Base-by-base conservation (phyloP, 2,329 filamentous ascomycete species). In the Penicillium oxalicum region DNA sequence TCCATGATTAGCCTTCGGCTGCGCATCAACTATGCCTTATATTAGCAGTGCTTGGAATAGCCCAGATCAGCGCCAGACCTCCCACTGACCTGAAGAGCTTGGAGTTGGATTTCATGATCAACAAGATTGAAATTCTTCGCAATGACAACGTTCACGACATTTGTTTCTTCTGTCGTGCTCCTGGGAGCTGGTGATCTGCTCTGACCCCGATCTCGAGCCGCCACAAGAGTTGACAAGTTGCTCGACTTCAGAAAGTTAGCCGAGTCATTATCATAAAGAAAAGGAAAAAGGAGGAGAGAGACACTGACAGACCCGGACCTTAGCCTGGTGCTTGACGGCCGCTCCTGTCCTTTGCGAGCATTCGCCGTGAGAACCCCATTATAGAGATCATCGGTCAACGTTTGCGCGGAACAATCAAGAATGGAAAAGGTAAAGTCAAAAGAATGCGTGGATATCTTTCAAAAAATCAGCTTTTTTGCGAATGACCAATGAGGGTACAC, bases 131-230 rank as follows among this genome's bases (percentile, higher is more conserved):
- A 80, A 63, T 94, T 82, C 57, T 83, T 86, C 2, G 87, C 88
- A 45, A 98, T 79, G 24, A 97, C 76, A 9, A 96, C 77, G 69
- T 95, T 90, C 54, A 89, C 86, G 55, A 95, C 87, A 45, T 76
- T 75, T 42, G 71, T 72, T 35, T 48, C 71, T 71, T 50, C 80
- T 76, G 48, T 74, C 65, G 48, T 63, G 61, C 51, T 54, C 48
- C 62, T 67, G 34, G 61, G 57, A 9, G 53, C 35, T n/a, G 55
- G 51, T 5, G 55, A 55, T 43, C 57, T 63, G 45, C 48, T 51
- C 27, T 54, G 47, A 29, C 59, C 58, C 27, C 51, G 47, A 27
- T 59, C 57, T 33, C 50, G 50, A 13, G 43, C 52, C 39, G 40
- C 55, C 39, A 46, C 51, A 27, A 53, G 53, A n/a, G 58, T 59